Conservation (phyloP, 192 early-diverging fungal genomes). For the Pilaira anomala region DNA sequence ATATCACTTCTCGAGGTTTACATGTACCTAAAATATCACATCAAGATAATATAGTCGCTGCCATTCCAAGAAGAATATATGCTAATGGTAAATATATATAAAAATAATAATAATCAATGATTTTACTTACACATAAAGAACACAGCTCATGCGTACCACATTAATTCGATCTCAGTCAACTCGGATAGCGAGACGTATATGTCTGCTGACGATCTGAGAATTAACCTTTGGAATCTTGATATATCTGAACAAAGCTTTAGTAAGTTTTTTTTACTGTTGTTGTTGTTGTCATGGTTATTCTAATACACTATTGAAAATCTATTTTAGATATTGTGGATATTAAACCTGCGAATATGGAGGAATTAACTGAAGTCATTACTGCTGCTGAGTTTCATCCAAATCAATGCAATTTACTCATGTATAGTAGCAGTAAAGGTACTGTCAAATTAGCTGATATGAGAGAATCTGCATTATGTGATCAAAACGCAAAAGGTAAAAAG, state of each 20-base stretch:
- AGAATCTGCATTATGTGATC: constrained; percentile 89
- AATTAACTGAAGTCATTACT: constrained; percentile 98
- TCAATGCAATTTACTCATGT: constrained; percentile 97
- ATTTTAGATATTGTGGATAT: constrained; percentile 95
- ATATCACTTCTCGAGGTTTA: no score
- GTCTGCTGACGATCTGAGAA: constrained; percentile 86
- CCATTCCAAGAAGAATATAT: constrained; percentile 82
- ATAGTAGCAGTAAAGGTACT: constrained; percentile 95
- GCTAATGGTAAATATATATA: constrained; percentile 51
- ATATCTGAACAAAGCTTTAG: constrained; percentile 89
- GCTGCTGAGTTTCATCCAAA: constrained; percentile 95
- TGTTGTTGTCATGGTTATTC: neutral
- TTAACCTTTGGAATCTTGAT: constrained; percentile 91
- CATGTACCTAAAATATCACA: constrained; percentile 78
- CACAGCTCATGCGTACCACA: constrained; percentile 88
- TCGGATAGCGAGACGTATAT: constrained; percentile 89
- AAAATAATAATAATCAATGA: neutral
- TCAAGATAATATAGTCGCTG: constrained; percentile 85
- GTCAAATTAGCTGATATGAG: constrained; percentile 98
- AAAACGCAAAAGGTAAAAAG: constrained; percentile 75
- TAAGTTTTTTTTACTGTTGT: constrained; percentile 15
- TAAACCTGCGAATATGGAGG: constrained; percentile 99
- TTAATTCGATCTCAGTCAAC: constrained; percentile 94
- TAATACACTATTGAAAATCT: neutral
- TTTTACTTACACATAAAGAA: neutral